Base-by-base conservation (phyloP, 495 filamentous ascomycete species). In the Talaromyces wortmannii region DNA sequence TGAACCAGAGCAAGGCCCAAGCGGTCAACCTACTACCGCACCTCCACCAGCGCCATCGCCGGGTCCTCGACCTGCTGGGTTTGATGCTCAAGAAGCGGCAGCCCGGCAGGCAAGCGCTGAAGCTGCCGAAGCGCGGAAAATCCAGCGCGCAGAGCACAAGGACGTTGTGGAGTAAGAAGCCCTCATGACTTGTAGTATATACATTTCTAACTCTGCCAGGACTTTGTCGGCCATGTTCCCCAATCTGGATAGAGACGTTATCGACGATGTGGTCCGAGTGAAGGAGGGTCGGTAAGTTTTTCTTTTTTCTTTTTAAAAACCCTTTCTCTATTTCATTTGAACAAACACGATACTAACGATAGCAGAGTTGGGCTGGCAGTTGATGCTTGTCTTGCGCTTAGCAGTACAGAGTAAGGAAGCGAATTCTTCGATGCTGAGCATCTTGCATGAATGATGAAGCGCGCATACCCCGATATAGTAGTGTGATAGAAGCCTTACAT, bases 161-260 rank as follows among this genome's bases (percentile, higher is more conserved):
- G 89, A 89, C 63, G 85, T 99, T 5, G 94, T 97, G 1, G 92
- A 97, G 72, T 77, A 58, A 59, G 74, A 23, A 2, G 1, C 23
- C 23, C 23, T 23, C 64, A 15, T 6, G 11, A 15, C 17, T 42
- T 45, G 50, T 45, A 42, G 50, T 45, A 42, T 6, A 31, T 18
- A 2, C 2, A 31, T 31, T 30, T 7, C 1, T 12, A n/a, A 15
- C 31, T 33, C n/a, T 45, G n/a, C 11, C 43, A 77, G 74, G 63
- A 95, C 90, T 13, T 72, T 97, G 44, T 84, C 87, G 16, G 86
- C 89, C 49, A 96, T 97, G 91, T 97, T 97, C 63, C 92, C 92
- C 7, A 87, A 90, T 65, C 73, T 97, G 29, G 92, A 97, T 66
- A 80, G 82, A 63, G 92, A 97, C 29, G 79, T 97, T 32, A 96